These are phyloP conservation scores for Chlorociboria aeruginascens DNA, from an alignment of 495 filamentous ascomycete genomes.

Conservation along the genomic window DNA sequence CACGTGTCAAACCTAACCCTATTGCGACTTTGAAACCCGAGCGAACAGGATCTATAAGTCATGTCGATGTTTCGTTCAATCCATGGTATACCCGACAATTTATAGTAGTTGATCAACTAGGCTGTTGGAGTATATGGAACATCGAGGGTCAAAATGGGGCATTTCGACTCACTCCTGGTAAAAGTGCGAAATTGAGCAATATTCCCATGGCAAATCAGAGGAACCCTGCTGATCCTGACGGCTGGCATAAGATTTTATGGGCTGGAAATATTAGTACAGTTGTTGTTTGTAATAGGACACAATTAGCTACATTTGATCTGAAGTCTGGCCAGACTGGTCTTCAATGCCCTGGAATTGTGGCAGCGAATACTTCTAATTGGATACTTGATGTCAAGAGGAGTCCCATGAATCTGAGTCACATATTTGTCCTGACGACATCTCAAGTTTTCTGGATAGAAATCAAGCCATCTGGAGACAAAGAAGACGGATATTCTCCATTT, in stretches of 20 bases:
- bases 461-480: slow-evolving; percentile 9
- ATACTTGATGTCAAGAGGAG: slow-evolving; percentile 43
- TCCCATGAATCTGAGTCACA: slow-evolving; percentile 30
- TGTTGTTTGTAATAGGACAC: slow-evolving; percentile 32
- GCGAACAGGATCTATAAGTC: slow-evolving; percentile 42
- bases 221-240: slow-evolving; percentile 23
- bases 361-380: slow-evolving; percentile 20
- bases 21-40: slow-evolving; percentile 40
- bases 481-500: not conserved
- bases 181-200: slow-evolving; percentile 12
- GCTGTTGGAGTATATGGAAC: slow-evolving; percentile 70
- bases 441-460: slow-evolving; percentile 26
- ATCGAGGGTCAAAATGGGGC: slow-evolving; percentile 22
- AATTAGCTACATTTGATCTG: slow-evolving; percentile 23
- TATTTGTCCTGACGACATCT: slow-evolving; percentile 44
- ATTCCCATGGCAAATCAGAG: slow-evolving; percentile 13
- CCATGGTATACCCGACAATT: slow-evolving; percentile 53
- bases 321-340: slow-evolving; percentile 14
- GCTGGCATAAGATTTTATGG: slow-evolving; percentile 43
- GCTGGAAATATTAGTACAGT: slow-evolving; percentile 31
- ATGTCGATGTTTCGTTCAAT: slow-evolving; percentile 69
- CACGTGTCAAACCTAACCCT: slow-evolving; percentile 50
- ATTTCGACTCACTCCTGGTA: not conserved
- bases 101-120: slow-evolving; percentile 58
- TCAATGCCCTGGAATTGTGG: slow-evolving; percentile 26